A percentile compares a stretch with the other conserved stretches of the same genome.
Conservation (phyloP, 345 rosid species). For the Durio zibethinus region DNA sequence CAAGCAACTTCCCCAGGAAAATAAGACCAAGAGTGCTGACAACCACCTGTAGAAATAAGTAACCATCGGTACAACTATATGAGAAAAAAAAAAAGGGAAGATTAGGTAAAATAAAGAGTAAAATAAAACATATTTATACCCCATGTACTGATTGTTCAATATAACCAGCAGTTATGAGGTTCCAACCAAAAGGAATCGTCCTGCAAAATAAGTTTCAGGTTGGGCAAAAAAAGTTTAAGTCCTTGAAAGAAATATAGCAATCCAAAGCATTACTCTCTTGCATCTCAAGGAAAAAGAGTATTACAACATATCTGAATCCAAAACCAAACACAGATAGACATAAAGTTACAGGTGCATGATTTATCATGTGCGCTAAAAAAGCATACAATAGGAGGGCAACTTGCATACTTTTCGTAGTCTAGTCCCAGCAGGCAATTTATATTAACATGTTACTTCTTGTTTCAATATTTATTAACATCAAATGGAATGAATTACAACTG, state of each 20-base stretch:
- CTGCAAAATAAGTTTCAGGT: constrained; percentile 37
- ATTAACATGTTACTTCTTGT: not conserved
- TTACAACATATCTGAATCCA: not conserved
- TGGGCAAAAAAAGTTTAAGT: not conserved
- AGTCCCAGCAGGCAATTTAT: not conserved
- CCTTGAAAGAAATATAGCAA: not conserved
- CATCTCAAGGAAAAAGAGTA: not conserved
- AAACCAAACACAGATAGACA: not conserved
- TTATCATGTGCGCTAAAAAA: not conserved
- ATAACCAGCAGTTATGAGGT: constrained; percentile 86
- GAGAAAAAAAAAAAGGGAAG: not conserved
- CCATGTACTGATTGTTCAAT: constrained; percentile 81
- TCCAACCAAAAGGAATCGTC: constrained; percentile 99
- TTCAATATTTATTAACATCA: not conserved
- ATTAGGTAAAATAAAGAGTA: constrained; percentile 2
- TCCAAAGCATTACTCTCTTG: not conserved
- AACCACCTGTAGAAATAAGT: constrained; percentile 47
- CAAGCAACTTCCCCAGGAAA: constrained; percentile 87
- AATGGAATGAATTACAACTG: not conserved
- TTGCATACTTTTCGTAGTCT: not conserved
- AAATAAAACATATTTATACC: constrained; percentile 40
- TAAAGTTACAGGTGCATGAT: not conserved
- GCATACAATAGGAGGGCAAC: not conserved
- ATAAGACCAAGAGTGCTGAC: constrained; percentile 74
- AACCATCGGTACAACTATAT: constrained; percentile 14